Base-by-base conservation (phyloP, 306 rosid species). In the Hippophae rhamnoides region DNA sequence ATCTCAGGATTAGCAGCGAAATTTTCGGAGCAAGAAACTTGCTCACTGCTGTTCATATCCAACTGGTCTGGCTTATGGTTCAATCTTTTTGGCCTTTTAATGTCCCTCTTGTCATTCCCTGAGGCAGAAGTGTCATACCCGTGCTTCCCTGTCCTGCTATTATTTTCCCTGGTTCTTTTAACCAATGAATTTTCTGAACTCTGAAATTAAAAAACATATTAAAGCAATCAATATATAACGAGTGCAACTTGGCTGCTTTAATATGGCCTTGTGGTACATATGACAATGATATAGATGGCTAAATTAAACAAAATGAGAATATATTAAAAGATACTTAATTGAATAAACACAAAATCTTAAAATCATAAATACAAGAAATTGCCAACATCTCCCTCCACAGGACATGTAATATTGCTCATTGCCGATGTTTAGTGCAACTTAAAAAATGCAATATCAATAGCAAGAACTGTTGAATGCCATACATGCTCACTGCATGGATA, bases 71-170 rank as follows among this genome's bases (percentile, higher is more conserved):
- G 58, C 49, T 23, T 78, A 14, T 51, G 45, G 44, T 62, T 44
- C 65, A 70, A 38, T 50, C 43, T 74, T 68, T 85, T 92, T 13
- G 66, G 92, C 60, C 83, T 79, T 78, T 81, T 90, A 45, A 58
- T 52, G 46, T 63, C 79, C 77, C 90, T 82, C 14, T 65, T 79
- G 62, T 77, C 94, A n/a, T 66, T 78, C 76, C 79, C 94, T 62
- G 83, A 74, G 56, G 74, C 76, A 11, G 84, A 74, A 56, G 75
- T 63, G 25, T 70, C 84, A 64, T 77, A 69, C 82, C 81, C 75
- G 1, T 66, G 60, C 41, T 63, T 80, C 46, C 59, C 68, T 46
- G 47, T 52, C 70, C 31, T 68, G 38, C 38, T 31, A 31, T 31
- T 31, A 66, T 18, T 60, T 58, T 70, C 76, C 14, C 63, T 46